Base-by-base conservation (phyloP, 2,329 filamentous ascomycete genomes). In the Amauroascus verrucosus region DNA sequence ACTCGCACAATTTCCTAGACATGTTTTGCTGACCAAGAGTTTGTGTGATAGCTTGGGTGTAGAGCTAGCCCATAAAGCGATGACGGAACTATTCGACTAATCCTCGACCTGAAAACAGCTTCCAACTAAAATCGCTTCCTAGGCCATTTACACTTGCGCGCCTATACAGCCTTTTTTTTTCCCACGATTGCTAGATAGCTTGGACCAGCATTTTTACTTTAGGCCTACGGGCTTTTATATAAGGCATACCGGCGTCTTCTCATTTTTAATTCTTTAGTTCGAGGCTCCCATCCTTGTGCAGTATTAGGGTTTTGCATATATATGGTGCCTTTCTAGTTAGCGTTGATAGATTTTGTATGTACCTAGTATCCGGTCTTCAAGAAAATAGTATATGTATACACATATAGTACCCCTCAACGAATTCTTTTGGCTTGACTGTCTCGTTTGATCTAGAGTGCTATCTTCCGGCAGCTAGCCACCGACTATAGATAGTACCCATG, bases 31-130 rank as follows among this genome's bases (percentile, higher is more conserved):
- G 59, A 62, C 40, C 6, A 6, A 24, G 56, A 11, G 22, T 33
- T 33, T 11, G 8, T 32, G 38, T 30, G 7, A 44, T 40, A 72
- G 69, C 61, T 63, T 75, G 26, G 74, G 74, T 54, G 74, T 77
- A 14, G 74, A 77, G 54, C 62, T 77, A 43, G 74, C 74, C 6
- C 74, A 76, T 61, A 73, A 75, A 61, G 70, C 70, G 48, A 75
- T 77, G 73, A 72, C 69, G 57, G 72, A 68, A 59, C 48, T 74
- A 2, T 75, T 76, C 54, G 69, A 67, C n/a, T 65, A 57, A 59
- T 24, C 2, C 1, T 24, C 16, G 8, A 2, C 22, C 24, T 6
- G 18, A 13, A 3, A n/a, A 43, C 6, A 43, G 38, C 16, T 7
- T 43, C 7, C n/a, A 4, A 4, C n/a, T 9, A 9, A 9, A 5